A percentile compares a stretch with the other conserved stretches of the same genome.
These are phyloP conservation scores for Naganishia friedmannii DNA, from an alignment of 768 basidiomycete species.

Conservation along the genomic window DNA sequence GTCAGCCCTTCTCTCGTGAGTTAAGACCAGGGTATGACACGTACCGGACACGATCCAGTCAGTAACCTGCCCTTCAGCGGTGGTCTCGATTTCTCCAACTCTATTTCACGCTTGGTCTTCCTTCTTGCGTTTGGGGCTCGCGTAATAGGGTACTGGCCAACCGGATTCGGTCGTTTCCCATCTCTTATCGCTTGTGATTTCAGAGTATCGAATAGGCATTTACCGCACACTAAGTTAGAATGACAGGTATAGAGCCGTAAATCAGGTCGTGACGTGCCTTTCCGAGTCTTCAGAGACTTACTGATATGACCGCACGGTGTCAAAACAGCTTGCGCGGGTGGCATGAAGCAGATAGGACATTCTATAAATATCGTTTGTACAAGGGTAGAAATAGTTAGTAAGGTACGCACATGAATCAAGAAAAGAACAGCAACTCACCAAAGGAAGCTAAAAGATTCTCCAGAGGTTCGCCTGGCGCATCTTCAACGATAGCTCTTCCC, in stretches of 20 bases:
- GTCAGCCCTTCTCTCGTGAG: not conserved
- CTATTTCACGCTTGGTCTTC: slow-evolving; percentile 10
- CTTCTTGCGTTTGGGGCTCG: not conserved
- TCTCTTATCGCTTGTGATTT: slow-evolving; percentile 33
- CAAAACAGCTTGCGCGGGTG: slow-evolving; percentile 29
- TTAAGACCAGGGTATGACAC: not conserved
- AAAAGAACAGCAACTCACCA: slow-evolving; percentile 16
- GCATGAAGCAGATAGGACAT: slow-evolving; percentile 32
- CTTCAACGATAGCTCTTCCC: slow-evolving; percentile 5
- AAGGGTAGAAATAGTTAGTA: not conserved
- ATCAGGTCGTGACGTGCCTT: not conserved
- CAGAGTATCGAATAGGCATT: slow-evolving; percentile 32
- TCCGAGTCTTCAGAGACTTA: not conserved
- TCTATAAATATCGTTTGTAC: slow-evolving; percentile 9
- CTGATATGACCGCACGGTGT: slow-evolving; percentile 34
- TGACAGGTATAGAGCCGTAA: not conserved
- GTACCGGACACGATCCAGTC: slow-evolving; percentile 25
- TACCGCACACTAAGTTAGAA: slow-evolving; percentile 25
- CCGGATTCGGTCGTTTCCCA: slow-evolving; percentile 15
- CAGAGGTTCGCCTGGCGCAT: slow-evolving; percentile 4
- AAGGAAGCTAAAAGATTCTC: slow-evolving; percentile 24
- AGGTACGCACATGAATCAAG: too few relatives aligned
- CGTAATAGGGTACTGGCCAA: slow-evolving; percentile 18
- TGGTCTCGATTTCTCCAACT: slow-evolving; percentile 14
- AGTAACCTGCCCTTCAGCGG: slow-evolving; percentile 20